phyloP scores from a whole-genome alignment of 2,329 filamentous ascomycete genomes.

The Thermomyces lanuginosus region DNA sequence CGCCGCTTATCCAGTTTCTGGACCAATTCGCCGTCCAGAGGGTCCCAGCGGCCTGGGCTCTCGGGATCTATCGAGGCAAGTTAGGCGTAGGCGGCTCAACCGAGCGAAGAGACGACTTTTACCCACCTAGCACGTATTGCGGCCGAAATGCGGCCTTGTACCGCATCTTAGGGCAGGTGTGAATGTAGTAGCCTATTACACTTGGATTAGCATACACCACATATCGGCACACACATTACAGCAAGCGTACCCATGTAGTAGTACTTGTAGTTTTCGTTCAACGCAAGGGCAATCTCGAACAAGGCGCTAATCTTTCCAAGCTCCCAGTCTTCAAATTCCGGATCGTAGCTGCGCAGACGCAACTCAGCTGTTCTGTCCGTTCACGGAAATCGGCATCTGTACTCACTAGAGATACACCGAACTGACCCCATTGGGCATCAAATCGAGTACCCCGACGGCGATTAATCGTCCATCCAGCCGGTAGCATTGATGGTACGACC shows the following conservation, averaged over 20 bases:
- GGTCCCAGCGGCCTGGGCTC: slow-evolving; percentile 29
- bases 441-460: slow-evolving; percentile 33
- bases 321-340: slow-evolving; percentile 42
- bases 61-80: slow-evolving; percentile 35
- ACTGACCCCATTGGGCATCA: slow-evolving; percentile 32
- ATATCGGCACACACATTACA: slow-evolving; percentile 2
- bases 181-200: slow-evolving; percentile 43
- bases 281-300: slow-evolving; percentile 40
- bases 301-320: slow-evolving; percentile 48
- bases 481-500: slow-evolving; percentile 36
- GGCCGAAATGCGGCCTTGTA: slow-evolving; percentile 34
- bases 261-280: slow-evolving; percentile 40
- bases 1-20: slow-evolving; percentile 25
- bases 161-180: slow-evolving; percentile 37
- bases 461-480: slow-evolving; percentile 33
- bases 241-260: slow-evolving; percentile 55
- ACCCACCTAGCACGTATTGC: slow-evolving; percentile 32
- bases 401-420: slow-evolving; percentile 35
- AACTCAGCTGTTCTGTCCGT: too few relatives aligned
- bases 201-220: slow-evolving; percentile 1
- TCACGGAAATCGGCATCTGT: too few relatives aligned
- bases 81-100: neutral
- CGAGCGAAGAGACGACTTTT: neutral
- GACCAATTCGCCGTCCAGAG: slow-evolving; percentile 26
- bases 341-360: slow-evolving; percentile 44